phyloP scores from a whole-genome alignment of 192 early-diverging fungal species.

The Gamsiella multidivaricata region DNA sequence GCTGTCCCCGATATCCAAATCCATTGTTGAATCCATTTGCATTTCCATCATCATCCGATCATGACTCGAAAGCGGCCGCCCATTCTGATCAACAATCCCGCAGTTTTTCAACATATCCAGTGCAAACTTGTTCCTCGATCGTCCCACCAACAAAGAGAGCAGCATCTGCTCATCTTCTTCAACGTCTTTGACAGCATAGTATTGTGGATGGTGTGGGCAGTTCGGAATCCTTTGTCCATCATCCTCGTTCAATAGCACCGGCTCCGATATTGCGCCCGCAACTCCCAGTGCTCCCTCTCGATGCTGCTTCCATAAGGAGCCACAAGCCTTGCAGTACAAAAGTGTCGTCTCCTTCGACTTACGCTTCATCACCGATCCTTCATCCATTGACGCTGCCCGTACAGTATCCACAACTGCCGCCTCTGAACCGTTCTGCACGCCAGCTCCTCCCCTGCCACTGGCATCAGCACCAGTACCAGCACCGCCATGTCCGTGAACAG shows the following conservation, averaged over 20 bases:
- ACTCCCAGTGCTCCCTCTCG: constrained; percentile 23
- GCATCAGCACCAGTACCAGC: background rate
- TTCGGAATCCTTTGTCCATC: constrained; percentile 36
- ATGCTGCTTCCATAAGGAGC: constrained; percentile 43
- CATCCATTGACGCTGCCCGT: constrained; percentile 29
- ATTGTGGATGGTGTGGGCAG: constrained; percentile 41
- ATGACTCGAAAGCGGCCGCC: constrained; percentile 32
- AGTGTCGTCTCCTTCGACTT: constrained; percentile 33
- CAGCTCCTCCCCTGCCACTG: background rate
- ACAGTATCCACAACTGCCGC: constrained; percentile 23
- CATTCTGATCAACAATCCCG: constrained; percentile 44
- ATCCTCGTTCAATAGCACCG: constrained; percentile 39
- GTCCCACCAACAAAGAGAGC: constrained; percentile 22
- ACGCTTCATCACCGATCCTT: background rate
- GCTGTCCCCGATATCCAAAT: constrained; percentile 46
- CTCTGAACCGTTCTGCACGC: background rate
- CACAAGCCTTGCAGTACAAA: constrained; percentile 44
- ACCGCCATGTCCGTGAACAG: background rate
- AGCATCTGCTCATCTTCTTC: constrained; percentile 27
- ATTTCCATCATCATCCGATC: constrained; percentile 32
- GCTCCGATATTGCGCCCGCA: constrained; percentile 24
- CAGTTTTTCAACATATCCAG: constrained; percentile 45
- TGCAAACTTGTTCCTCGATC: constrained; percentile 49
- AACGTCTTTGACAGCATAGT: constrained; percentile 37
- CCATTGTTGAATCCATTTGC: constrained; percentile 36